Conservation (phyloP, 2,329 filamentous ascomycete genomes). For the Zasmidium citrigriseum region DNA sequence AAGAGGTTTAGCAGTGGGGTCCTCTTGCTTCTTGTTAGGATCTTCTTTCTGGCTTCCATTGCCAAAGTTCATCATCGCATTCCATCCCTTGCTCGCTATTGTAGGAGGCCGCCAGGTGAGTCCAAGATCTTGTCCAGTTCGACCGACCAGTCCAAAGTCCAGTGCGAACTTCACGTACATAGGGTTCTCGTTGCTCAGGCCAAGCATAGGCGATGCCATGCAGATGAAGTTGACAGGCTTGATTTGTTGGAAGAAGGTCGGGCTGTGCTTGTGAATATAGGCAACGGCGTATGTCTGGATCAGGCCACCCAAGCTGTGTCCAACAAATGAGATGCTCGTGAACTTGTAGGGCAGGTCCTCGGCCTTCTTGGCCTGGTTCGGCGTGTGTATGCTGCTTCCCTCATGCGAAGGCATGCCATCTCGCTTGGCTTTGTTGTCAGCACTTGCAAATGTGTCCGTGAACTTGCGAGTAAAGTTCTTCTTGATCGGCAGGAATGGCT, state of each 20-base stretch:
- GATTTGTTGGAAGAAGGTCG: conserved; percentile 83
- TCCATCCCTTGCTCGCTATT: conserved; percentile 82
- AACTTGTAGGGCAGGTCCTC: conserved; percentile 71
- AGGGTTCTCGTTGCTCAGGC: conserved; percentile 95
- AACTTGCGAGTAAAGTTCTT: conserved; percentile 53
- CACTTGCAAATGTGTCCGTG: conserved; percentile 49
- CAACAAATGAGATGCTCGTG: conserved; percentile 93
- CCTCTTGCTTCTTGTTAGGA: conserved; percentile 53
- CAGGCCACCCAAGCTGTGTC: conserved; percentile 85
- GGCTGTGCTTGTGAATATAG: conserved; percentile 95
- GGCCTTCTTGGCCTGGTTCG: conserved; percentile 44
- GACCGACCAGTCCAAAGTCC: conserved; percentile 93
- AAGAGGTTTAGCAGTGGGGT: conserved; percentile 84
- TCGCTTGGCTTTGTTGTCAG: conserved; percentile 46
- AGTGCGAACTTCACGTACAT: conserved; percentile 96
- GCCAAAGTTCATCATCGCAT: conserved; percentile 79
- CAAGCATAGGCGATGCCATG: conserved; percentile 83
- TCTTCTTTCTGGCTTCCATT: conserved; percentile 53
- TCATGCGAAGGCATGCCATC: conserved; percentile 55
- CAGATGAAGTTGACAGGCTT: conserved; percentile 88
- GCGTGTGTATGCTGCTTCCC: conserved; percentile 61
- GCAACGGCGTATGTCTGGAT: conserved; percentile 93
- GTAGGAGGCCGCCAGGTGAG: conserved; percentile 92
- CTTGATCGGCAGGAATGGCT: conserved; percentile 76
- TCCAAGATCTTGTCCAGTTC: conserved; percentile 91